These are phyloP conservation scores for Trichoderma aggressivum DNA, from an alignment of 2,329 filamentous ascomycete genomes.

Conservation along the genomic window DNA sequence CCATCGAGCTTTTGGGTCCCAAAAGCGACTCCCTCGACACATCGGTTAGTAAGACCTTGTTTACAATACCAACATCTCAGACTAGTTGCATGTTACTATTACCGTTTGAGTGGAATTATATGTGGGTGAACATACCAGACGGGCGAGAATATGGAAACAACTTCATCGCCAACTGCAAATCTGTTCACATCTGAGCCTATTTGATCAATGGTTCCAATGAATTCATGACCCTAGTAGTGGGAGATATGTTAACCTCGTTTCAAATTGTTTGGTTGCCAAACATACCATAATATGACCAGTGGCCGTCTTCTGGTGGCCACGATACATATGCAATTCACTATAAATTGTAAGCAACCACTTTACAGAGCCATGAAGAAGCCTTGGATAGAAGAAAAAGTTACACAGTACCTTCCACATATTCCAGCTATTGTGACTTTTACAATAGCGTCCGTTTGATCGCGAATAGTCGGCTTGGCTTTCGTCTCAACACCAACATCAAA, in stretches of 20 bases:
- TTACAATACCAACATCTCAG: neutral
- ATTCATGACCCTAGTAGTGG: neutral
- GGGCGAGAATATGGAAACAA: neutral
- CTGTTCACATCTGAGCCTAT: neutral
- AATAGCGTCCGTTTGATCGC: neutral
- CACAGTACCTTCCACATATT: neutral
- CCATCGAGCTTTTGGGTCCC: slow-evolving; percentile 5
- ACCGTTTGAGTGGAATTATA: neutral
- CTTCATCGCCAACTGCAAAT: neutral
- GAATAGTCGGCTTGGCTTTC: neutral
- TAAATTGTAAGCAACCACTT: neutral
- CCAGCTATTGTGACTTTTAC: neutral
- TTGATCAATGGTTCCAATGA: neutral
- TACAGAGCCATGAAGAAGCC: neutral
- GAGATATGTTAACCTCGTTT: neutral
- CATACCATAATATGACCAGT: neutral
- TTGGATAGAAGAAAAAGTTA: neutral
- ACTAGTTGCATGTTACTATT: neutral
- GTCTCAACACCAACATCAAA: neutral
- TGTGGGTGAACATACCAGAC: neutral
- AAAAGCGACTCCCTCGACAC: neutral
- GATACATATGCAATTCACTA: slow-evolving; percentile 1
- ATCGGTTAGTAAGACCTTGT: neutral
- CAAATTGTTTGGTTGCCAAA: neutral
- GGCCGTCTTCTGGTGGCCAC: neutral